These are phyloP conservation scores for Cnidoscolus chayamansa DNA, from an alignment of 441 rosid genomes.

Conservation along the genomic window DNA sequence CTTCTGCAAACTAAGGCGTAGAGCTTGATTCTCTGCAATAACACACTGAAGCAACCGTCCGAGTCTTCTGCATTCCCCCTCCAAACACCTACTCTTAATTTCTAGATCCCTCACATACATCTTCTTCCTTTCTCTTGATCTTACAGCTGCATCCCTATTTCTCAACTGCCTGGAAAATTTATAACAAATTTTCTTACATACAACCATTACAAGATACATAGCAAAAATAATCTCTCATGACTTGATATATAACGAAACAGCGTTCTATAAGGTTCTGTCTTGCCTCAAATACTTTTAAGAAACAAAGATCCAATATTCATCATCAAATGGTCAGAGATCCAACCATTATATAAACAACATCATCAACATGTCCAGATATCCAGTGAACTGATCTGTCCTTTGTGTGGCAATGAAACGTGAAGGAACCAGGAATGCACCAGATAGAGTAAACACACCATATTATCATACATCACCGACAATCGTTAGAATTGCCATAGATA, in stretches of 20 bases:
- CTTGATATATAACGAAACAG: background rate
- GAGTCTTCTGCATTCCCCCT: constrained; percentile 77
- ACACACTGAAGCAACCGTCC: constrained; percentile 71
- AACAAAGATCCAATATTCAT: background rate
- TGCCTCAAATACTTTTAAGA: background rate
- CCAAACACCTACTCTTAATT: constrained; percentile 73
- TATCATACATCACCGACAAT: background rate
- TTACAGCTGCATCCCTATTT: constrained; percentile 81
- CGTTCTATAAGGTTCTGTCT: background rate
- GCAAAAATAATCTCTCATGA: background rate
- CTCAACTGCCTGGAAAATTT: constrained; percentile 63
- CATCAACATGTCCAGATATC: background rate
- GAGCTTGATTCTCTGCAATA: constrained; percentile 73
- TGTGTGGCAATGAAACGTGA: background rate
- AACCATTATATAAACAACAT: background rate
- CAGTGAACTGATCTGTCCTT: background rate
- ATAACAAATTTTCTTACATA: constrained; percentile 9
- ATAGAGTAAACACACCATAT: background rate
- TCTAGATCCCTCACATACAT: constrained; percentile 66
- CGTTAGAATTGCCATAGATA: background rate
- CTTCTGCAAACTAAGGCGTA: constrained; percentile 56
- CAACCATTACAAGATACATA: background rate
- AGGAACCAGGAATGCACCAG: background rate
- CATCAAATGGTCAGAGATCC: background rate
- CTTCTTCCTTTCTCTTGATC: constrained; percentile 92